A percentile compares a stretch with the other conserved stretches of the same genome.
Conservation (phyloP, 306 rosid genomes). For the Phaseolus lunatus region DNA sequence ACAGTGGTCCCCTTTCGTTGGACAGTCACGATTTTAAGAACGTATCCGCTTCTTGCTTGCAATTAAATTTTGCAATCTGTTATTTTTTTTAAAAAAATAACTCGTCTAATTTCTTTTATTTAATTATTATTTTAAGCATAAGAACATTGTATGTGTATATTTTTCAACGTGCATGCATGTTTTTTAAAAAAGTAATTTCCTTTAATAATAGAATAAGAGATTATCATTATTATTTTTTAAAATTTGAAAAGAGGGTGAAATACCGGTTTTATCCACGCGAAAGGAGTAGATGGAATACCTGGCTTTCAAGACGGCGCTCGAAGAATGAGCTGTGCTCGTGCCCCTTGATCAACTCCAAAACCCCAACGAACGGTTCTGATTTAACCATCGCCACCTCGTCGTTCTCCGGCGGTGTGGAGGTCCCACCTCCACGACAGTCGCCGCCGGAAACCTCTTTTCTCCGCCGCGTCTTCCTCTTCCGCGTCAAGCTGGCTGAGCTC, state of each 20-base stretch:
- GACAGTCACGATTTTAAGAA: slow-evolving; percentile 46
- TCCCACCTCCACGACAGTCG: neutral
- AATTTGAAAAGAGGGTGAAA: slow-evolving; percentile 32
- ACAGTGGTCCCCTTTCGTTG: slow-evolving; percentile 65
- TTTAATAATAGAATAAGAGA: neutral
- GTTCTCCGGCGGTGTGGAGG: slow-evolving; percentile 36
- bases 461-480: slow-evolving; percentile 52
- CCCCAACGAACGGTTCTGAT: slow-evolving; percentile 65
- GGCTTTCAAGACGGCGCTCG: slow-evolving; percentile 77
- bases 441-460: slow-evolving; percentile 52
- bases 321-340: slow-evolving; percentile 67
- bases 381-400: slow-evolving; percentile 42
- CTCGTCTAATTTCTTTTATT: neutral
- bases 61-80: neutral
- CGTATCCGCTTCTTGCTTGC: slow-evolving; percentile 42
- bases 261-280: slow-evolving; percentile 42
- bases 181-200: neutral
- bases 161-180: slow-evolving; percentile 39
- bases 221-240: slow-evolving; percentile 2
- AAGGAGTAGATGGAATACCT: slow-evolving; percentile 54
- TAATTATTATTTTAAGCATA: neutral
- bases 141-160: neutral
- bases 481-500: slow-evolving; percentile 79
- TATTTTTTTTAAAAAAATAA: neutral
- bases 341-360: slow-evolving; percentile 63